phyloP scores from a whole-genome alignment of 192 early-diverging fungal genomes.

The Backusella mclennaniae region DNA sequence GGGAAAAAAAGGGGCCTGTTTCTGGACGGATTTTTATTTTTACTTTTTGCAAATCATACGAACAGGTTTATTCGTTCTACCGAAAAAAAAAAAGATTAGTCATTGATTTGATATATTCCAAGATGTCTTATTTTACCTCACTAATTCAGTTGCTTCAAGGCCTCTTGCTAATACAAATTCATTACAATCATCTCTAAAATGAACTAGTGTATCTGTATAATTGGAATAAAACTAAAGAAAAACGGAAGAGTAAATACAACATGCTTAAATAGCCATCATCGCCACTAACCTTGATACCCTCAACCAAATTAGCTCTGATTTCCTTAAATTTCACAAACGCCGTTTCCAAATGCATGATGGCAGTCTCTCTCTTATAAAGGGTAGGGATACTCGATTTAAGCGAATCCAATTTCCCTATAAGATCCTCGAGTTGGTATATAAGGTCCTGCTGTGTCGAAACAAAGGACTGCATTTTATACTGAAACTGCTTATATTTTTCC shows the following conservation, averaged over 20 bases:
- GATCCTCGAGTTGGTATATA: slow-evolving; percentile 54
- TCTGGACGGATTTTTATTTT: neutral
- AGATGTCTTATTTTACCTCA: slow-evolving; percentile 10
- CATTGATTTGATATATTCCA: neutral
- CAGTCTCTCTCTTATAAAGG: slow-evolving; percentile 68
- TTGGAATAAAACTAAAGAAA: slow-evolving; percentile 35
- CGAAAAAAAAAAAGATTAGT: neutral
- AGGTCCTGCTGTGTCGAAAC: slow-evolving; percentile 58
- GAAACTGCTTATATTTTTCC: slow-evolving; percentile 66
- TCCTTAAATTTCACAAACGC: slow-evolving; percentile 76
- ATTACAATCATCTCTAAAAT: slow-evolving; percentile 31
- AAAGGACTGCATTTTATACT: slow-evolving; percentile 39
- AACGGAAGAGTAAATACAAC: neutral
- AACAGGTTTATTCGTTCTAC: neutral
- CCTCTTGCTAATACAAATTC: slow-evolving; percentile 34
- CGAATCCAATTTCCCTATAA: slow-evolving; percentile 18
- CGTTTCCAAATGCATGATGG: slow-evolving; percentile 70
- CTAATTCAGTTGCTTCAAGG: slow-evolving; percentile 33
- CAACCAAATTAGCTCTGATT: slow-evolving; percentile 71
- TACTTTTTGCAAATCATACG: slow-evolving; percentile 10
- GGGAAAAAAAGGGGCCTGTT: neutral
- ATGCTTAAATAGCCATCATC: neutral
- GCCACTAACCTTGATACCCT: slow-evolving; percentile 66
- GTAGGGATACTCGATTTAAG: slow-evolving; percentile 40
- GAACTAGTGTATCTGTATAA: slow-evolving; percentile 30